Evolutionary conservation across 179 eudicot genomes (phyloP).

Genomic region (Camellia oleifera): DNA sequence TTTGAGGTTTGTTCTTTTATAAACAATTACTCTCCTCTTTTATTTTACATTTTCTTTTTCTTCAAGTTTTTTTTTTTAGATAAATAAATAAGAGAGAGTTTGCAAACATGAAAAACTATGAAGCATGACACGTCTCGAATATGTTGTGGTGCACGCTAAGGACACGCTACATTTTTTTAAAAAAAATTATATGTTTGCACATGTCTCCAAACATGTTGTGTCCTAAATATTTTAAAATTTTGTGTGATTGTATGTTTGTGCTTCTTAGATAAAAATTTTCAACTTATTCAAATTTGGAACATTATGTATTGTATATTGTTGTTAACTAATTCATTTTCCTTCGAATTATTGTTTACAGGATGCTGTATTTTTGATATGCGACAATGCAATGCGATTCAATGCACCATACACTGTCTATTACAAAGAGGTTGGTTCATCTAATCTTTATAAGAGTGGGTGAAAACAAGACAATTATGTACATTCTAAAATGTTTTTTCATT

Average conservation of each 20-base stretch:
- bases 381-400: slow-evolving; percentile 52
- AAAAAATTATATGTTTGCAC: background rate
- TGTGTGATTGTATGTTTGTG: background rate
- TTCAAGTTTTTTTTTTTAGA: background rate
- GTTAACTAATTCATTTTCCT: background rate
- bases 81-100: too few relatives aligned
- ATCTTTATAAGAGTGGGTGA: background rate
- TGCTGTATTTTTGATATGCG: slow-evolving; percentile 39
- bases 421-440: slow-evolving; percentile 36
- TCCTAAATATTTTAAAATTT: too few relatives aligned
- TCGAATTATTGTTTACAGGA: slow-evolving; percentile 24
- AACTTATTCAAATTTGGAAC: background rate
- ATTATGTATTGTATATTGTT: background rate
- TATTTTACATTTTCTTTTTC: background rate
- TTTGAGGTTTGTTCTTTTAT: slow-evolving; percentile 38
- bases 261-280: background rate
- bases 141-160: background rate
- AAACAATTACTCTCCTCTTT: background rate
- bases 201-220: too few relatives aligned
- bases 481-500: too few relatives aligned
- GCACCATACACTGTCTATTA: slow-evolving; percentile 38
- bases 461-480: background rate
- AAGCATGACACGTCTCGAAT: background rate
- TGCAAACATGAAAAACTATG: too few relatives aligned
- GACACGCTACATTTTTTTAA: too few relatives aligned